phyloP scores from a whole-genome alignment of 164 flowering plant genomes.

The Berberis thunbergii region DNA sequence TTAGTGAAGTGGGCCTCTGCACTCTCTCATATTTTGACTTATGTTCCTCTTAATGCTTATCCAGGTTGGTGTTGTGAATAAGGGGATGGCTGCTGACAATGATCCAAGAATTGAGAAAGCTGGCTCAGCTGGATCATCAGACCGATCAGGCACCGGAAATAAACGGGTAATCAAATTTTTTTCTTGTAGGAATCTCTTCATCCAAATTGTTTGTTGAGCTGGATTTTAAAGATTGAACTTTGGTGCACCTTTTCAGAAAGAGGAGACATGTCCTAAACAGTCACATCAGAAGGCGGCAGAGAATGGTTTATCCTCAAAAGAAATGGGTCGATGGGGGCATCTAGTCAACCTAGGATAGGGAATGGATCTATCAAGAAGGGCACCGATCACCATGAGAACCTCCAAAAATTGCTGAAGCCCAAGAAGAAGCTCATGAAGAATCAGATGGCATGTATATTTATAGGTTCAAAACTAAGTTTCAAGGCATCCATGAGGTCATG shows the following conservation, averaged over 20 bases:
- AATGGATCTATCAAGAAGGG: neutral
- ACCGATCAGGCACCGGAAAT: slow-evolving; percentile 1
- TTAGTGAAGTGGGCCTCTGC: neutral
- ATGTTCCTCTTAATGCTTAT: neutral
- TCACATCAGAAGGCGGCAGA: slow-evolving; percentile 4
- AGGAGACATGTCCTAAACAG: neutral
- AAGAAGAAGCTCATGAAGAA: slow-evolving; percentile 39
- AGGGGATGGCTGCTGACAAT: neutral
- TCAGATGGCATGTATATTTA: slow-evolving; percentile 17
- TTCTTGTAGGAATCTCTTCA: neutral
- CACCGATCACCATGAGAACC: neutral
- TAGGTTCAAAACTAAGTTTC: slow-evolving; percentile 32
- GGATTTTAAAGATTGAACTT: neutral
- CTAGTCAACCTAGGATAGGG: slow-evolving; percentile 8
- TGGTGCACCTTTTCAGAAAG: neutral
- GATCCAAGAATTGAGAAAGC: slow-evolving; percentile 2
- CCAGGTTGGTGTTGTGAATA: neutral
- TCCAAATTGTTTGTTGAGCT: neutral
- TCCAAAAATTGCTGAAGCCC: slow-evolving; percentile 8
- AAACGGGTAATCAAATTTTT: slow-evolving; percentile 17
- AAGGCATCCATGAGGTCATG: slow-evolving; percentile 27
- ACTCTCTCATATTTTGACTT: neutral
- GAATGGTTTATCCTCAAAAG: slow-evolving; percentile 1
- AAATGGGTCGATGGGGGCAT: slow-evolving; percentile 8
- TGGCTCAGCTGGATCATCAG: too few relatives aligned